phyloP scores from a whole-genome alignment of 2,329 filamentous ascomycete genomes.

The Botrytis cinerea region DNA sequence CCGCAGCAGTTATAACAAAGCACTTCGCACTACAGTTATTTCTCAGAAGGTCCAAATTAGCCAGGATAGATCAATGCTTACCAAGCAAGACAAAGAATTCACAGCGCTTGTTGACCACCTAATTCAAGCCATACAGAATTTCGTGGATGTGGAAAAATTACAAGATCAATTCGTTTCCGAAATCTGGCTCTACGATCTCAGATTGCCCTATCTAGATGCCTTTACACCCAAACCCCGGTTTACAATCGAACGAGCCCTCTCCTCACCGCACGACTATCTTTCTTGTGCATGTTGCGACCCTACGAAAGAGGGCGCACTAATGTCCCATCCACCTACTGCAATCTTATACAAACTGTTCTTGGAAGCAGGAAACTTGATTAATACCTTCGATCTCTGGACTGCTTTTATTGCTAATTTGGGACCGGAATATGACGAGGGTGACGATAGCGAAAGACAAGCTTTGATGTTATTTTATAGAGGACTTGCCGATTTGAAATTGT shows the following conservation, averaged over 20 bases:
- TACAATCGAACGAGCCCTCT: conserved; percentile 70
- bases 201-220: conserved; percentile 68
- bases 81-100: conserved; percentile 69
- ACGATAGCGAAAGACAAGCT: conserved; percentile 55
- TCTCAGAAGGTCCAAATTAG: conserved; percentile 80
- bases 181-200: conserved; percentile 73
- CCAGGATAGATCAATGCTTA: conserved; percentile 70
- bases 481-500: conserved; percentile 77
- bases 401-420: conserved; percentile 67
- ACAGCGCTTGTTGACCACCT: conserved; percentile 64
- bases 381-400: conserved; percentile 76
- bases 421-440: conserved; percentile 36
- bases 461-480: conserved; percentile 82
- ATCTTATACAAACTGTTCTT: conserved; percentile 78
- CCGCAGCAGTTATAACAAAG: conserved; percentile 72
- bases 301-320: conserved; percentile 51
- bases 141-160: conserved; percentile 45
- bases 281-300: conserved; percentile 68
- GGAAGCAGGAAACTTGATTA: conserved; percentile 75
- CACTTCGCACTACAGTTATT: conserved; percentile 74
- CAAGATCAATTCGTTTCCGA: conserved; percentile 64
- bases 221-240: conserved; percentile 73
- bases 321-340: conserved; percentile 68
- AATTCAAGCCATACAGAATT: conserved; percentile 51
- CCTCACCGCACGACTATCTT: conserved; percentile 75